Evolutionary conservation across 495 filamentous ascomycete genomes (phyloP).

Genomic region (Penicillium argentinense): DNA sequence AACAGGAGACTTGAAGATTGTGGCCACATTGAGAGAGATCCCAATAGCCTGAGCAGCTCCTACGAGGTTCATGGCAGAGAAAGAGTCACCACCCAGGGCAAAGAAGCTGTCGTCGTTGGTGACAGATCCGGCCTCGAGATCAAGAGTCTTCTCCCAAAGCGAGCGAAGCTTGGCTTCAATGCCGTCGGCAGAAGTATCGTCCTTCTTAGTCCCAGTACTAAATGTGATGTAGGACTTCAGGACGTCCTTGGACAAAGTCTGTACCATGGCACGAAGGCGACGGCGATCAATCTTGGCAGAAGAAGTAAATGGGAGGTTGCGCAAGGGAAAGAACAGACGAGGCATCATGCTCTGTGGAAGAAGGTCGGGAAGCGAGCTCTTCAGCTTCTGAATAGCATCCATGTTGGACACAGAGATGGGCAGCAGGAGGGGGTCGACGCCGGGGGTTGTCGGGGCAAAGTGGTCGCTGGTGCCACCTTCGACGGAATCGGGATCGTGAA

Average conservation of each 20-base stretch:
- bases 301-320: constrained; percentile 52
- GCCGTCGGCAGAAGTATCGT: constrained; percentile 24
- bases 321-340: constrained; percentile 58
- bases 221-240: constrained; percentile 42
- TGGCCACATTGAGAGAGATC: constrained; percentile 47
- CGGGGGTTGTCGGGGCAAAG: constrained; percentile 17
- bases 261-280: constrained; percentile 44
- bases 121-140: constrained; percentile 40
- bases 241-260: constrained; percentile 38
- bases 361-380: constrained; percentile 31
- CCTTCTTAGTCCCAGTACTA: constrained; percentile 23
- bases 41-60: constrained; percentile 43
- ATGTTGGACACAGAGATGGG: constrained; percentile 33
- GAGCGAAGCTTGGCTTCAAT: constrained; percentile 32
- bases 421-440: constrained; percentile 30
- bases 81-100: constrained; percentile 54
- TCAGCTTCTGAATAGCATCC: constrained; percentile 33
- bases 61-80: constrained; percentile 56
- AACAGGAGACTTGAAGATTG: constrained; percentile 49
- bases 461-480: constrained; percentile 22
- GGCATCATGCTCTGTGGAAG: constrained; percentile 62
- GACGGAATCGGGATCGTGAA: constrained; percentile 16
- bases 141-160: constrained; percentile 40
- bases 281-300: constrained; percentile 65
- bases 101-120: constrained; percentile 52